phyloP scores from a whole-genome alignment of 495 filamentous ascomycete genomes.

The Pseudevernia furfuracea region DNA sequence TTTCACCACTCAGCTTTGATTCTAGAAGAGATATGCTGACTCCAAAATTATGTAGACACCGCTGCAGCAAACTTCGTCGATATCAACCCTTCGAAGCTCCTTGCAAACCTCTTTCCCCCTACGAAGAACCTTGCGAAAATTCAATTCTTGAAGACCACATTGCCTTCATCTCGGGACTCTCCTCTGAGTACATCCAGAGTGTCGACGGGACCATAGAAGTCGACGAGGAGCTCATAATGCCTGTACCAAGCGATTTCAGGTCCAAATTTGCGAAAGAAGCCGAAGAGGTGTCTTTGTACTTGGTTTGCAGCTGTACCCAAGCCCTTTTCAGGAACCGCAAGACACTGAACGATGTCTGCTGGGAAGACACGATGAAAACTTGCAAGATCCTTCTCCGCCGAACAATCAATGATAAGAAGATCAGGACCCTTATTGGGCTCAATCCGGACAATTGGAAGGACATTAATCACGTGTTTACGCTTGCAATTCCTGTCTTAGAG shows the following conservation, averaged over 20 bases:
- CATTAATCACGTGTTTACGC: conserved; percentile 50
- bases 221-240: not conserved
- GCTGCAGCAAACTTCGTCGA: not conserved
- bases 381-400: conserved; percentile 43
- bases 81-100: not conserved
- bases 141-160: not conserved
- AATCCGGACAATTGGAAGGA: conserved; percentile 65
- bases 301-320: conserved; percentile 46
- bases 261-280: conserved; percentile 16
- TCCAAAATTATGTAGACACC: too few relatives aligned
- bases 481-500: conserved; percentile 54
- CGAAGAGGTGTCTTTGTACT: conserved; percentile 49
- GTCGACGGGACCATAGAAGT: not conserved
- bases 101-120: not conserved
- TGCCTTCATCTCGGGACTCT: not conserved
- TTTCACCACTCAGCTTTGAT: too few relatives aligned
- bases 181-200: not conserved
- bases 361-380: conserved; percentile 32
- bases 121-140: not conserved
- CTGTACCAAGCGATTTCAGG: not conserved
- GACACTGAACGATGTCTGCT: conserved; percentile 39
- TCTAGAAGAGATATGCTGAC: too few relatives aligned
- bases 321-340: conserved; percentile 42
- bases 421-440: conserved; percentile 45
- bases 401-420: conserved; percentile 49